phyloP scores from a whole-genome alignment of 768 basidiomycete species.

The Leccinellum rugosiceps region DNA sequence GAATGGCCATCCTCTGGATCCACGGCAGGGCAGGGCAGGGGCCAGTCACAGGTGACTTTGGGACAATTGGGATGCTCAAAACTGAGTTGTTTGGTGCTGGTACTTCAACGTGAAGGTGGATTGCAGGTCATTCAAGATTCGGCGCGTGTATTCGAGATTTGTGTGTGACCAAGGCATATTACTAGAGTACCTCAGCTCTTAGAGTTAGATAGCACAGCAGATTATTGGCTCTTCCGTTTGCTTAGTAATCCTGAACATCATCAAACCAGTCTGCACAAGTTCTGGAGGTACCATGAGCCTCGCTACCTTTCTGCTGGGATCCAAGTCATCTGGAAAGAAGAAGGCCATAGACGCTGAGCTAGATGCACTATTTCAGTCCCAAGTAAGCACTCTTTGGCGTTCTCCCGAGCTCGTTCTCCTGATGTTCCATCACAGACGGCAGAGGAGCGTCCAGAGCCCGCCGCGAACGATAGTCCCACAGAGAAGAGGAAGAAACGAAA shows the following conservation, averaged over 20 bases:
- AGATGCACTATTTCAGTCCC: slow-evolving; percentile 57
- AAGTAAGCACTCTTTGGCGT: slow-evolving; percentile 38
- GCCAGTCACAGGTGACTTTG: too few relatives aligned
- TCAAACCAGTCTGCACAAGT: too few relatives aligned
- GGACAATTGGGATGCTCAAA: background rate
- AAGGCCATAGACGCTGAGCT: slow-evolving; percentile 56
- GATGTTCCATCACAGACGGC: slow-evolving; percentile 5
- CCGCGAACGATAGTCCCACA: slow-evolving; percentile 1
- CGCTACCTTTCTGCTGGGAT: slow-evolving; percentile 48
- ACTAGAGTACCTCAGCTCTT: background rate
- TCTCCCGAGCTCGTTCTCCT: slow-evolving; percentile 1
- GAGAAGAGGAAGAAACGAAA: slow-evolving; percentile 15
- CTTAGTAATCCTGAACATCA: slow-evolving; percentile 22
- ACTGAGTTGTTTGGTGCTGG: background rate
- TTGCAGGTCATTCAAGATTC: background rate
- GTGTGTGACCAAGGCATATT: background rate
- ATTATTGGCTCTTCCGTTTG: background rate
- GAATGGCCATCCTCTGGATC: background rate
- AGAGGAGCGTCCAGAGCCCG: background rate
- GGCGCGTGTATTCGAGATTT: background rate
- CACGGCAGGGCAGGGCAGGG: too few relatives aligned
- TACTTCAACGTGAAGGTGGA: too few relatives aligned
- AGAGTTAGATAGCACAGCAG: too few relatives aligned
- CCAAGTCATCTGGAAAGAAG: slow-evolving; percentile 31
- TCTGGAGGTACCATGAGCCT: slow-evolving; percentile 42